Conservation (phyloP, 768 basidiomycete species). For the Lactifluus hygrophoroides region DNA sequence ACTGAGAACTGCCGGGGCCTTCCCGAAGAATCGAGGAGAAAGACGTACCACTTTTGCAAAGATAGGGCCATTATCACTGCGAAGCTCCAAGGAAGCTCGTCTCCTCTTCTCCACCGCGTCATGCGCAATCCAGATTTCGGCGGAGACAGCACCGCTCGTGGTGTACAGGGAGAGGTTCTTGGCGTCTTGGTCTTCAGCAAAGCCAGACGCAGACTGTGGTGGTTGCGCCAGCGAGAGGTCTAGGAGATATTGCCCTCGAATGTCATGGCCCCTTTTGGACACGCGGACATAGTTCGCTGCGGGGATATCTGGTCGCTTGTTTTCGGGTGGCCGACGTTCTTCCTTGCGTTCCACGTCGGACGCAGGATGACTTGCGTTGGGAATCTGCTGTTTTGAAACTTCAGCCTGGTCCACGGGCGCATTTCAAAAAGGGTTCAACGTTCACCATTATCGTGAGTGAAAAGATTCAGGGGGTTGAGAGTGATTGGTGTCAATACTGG, state of each 20-base stretch:
- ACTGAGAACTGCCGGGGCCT: neutral
- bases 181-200: neutral
- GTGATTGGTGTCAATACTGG: no score
- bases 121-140: neutral
- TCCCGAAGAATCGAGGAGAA: no score
- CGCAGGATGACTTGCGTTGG: no score
- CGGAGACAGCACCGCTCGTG: neutral
- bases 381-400: no score
- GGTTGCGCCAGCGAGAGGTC: neutral
- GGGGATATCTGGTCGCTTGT: neutral
- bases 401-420: no score
- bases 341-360: no score
- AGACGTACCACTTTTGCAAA: conserved; percentile 1
- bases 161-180: conserved; percentile 2
- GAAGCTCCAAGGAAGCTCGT: neutral
- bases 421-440: no score
- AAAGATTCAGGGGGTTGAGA: no score
- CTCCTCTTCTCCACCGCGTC: neutral
- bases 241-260: conserved; percentile 4
- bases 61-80: neutral
- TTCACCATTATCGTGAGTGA: no score
- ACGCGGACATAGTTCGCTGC: neutral
- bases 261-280: neutral
- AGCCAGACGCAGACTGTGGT: neutral
- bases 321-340: no score